These are phyloP conservation scores for Papiliotrema laurentii DNA, from an alignment of 1,284 basidiomycete genomes.

Conservation along the genomic window DNA sequence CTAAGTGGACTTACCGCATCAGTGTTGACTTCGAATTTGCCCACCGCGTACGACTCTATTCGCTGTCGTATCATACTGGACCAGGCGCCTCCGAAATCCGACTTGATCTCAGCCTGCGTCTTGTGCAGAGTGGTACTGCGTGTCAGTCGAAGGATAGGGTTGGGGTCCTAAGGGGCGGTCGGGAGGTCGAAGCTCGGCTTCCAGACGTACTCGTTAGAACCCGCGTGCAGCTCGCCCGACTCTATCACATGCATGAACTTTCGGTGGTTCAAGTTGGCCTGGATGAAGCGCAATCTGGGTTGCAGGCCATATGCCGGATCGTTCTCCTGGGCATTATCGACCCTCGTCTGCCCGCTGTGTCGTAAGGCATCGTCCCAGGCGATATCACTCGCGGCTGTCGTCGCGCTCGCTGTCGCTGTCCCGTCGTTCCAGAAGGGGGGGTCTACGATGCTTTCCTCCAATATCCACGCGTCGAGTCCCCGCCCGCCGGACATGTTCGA, in stretches of 20 bases:
- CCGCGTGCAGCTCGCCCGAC: constrained; percentile 39
- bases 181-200: too few species aligned
- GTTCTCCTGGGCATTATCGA: not conserved
- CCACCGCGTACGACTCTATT: constrained; percentile 45
- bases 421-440: constrained; percentile 32
- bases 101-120: constrained; percentile 44
- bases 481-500: constrained; percentile 53
- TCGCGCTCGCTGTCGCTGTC: not conserved
- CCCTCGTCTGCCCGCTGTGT: not conserved
- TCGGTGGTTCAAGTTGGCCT: constrained; percentile 46
- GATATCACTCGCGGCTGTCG: not conserved
- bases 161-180: too few species aligned
- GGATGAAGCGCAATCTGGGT: constrained; percentile 34
- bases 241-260: constrained; percentile 49
- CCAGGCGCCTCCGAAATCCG: constrained; percentile 44
- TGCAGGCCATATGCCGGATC: constrained; percentile 16
- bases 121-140: constrained; percentile 36
- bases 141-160: not conserved
- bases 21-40: constrained; percentile 45
- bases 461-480: constrained; percentile 66
- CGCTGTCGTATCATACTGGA: constrained; percentile 38
- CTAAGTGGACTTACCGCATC: constrained; percentile 37
- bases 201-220: constrained; percentile 36
- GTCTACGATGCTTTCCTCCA: constrained; percentile 81
- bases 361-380: not conserved